Evolutionary conservation across 2,329 filamentous ascomycete genomes (phyloP).

Genomic region (Botryosphaeria dothidea): DNA sequence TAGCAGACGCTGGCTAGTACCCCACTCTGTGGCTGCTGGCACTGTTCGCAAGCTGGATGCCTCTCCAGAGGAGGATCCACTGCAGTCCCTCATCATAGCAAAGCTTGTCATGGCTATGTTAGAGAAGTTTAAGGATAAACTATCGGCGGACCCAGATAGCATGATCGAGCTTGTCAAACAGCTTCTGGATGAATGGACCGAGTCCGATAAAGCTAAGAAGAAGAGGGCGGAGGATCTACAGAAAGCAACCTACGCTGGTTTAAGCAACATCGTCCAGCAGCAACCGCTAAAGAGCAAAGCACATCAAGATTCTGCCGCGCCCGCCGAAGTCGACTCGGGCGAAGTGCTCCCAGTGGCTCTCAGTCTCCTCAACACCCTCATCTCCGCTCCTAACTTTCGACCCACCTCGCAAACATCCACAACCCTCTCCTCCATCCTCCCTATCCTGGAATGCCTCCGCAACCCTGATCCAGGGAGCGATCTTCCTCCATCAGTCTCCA

Average conservation of each 20-base stretch:
- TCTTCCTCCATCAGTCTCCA: constrained; percentile 42
- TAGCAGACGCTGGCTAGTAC: constrained; percentile 59
- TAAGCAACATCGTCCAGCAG: constrained; percentile 30
- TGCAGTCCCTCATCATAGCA: constrained; percentile 57
- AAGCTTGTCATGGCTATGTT: constrained; percentile 68
- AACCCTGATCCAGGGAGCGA: constrained; percentile 19
- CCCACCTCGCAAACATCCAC: constrained; percentile 29
- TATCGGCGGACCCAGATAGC: constrained; percentile 65
- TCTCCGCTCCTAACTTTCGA: constrained; percentile 37
- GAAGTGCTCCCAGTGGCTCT: constrained; percentile 43
- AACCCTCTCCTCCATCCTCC: constrained; percentile 27
- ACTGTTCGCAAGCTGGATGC: constrained; percentile 22
- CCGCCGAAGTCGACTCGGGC: constrained; percentile 30
- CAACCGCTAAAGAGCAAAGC: not conserved
- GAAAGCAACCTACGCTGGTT: constrained; percentile 29
- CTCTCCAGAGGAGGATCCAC: constrained; percentile 42
- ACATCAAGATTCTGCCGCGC: not conserved
- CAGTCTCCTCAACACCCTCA: constrained; percentile 40
- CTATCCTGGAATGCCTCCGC: constrained; percentile 30
- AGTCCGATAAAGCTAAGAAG: constrained; percentile 48
- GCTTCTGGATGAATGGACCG: constrained; percentile 51
- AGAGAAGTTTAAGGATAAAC: constrained; percentile 61
- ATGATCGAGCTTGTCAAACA: constrained; percentile 65
- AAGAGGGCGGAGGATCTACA: constrained; percentile 28
- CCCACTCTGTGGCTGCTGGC: constrained; percentile 23